These are phyloP conservation scores for Trichaptum fuscoviolaceum DNA, from an alignment of 768 basidiomycete genomes.

Conservation along the genomic window DNA sequence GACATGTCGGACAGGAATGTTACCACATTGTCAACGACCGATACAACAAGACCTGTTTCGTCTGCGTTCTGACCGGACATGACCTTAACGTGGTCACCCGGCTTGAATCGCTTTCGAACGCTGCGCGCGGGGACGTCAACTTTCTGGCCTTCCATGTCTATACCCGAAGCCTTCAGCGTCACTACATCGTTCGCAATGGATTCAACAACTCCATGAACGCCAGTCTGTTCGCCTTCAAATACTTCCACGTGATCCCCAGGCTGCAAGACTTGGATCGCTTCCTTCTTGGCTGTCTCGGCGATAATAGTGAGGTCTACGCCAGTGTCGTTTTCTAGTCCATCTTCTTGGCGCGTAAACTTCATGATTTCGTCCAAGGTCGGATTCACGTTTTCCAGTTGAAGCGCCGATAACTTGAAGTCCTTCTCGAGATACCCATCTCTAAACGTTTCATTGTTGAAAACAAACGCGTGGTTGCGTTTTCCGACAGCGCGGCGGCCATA, in stretches of 20 bases:
- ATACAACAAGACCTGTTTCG: conserved; percentile 94
- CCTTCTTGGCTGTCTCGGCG: conserved; percentile 86
- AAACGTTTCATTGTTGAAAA: conserved; percentile 92
- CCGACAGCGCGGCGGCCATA: conserved; percentile 76
- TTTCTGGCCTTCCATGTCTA: conserved; percentile 83
- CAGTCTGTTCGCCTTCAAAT: conserved; percentile 93
- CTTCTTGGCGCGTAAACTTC: conserved; percentile 73
- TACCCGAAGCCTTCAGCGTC: conserved; percentile 69
- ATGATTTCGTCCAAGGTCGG: conserved; percentile 97
- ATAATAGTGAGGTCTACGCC: conserved; percentile 87
- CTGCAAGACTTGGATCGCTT: conserved; percentile 90
- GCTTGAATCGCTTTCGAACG: conserved; percentile 91
- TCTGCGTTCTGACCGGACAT: conserved; percentile 93
- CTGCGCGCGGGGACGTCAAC: conserved; percentile 82
- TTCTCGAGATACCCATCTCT: conserved; percentile 95
- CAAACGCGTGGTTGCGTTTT: conserved; percentile 67
- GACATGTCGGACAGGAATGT: conserved; percentile 98
- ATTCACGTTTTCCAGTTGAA: conserved; percentile 84
- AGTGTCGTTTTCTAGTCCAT: conserved; percentile 59
- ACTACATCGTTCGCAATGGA: conserved; percentile 86
- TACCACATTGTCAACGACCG: conserved; percentile 84
- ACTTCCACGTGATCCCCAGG: conserved; percentile 98
- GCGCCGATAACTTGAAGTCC: conserved; percentile 77
- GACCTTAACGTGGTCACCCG: conserved; percentile 98
- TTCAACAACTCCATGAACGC: conserved; percentile 88